Conservation (phyloP, 257 asterid genomes). For the Eucommia ulmoides region DNA sequence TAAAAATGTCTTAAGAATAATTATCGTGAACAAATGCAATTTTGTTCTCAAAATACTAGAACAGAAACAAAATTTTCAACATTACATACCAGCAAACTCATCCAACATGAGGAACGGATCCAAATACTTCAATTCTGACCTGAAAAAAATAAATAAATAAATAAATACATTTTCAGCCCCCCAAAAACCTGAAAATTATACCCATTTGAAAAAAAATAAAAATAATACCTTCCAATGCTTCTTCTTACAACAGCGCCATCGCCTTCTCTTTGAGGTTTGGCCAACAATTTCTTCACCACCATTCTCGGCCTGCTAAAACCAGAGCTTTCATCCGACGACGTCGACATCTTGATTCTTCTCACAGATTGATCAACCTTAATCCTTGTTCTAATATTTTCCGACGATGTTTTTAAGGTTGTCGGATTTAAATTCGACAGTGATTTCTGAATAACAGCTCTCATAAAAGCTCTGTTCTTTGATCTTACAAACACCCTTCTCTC, state of each 20-base stretch:
- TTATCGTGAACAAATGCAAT: too few relatives aligned
- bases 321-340: slow-evolving; percentile 24
- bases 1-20: too few relatives aligned
- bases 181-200: background rate
- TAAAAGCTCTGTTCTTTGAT: slow-evolving; percentile 10
- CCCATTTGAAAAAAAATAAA: background rate
- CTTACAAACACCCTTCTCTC: background rate
- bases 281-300: slow-evolving; percentile 49
- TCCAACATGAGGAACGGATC: slow-evolving; percentile 91
- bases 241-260: slow-evolving; percentile 73
- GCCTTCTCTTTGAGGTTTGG: slow-evolving; percentile 70
- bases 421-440: slow-evolving; percentile 14
- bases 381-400: slow-evolving; percentile 9
- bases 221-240: slow-evolving; percentile 80
- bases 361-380: too few relatives aligned
- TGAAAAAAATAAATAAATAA: too few relatives aligned
- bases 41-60: background rate
- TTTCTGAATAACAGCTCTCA: slow-evolving; percentile 25
- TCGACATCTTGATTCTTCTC: too few relatives aligned
- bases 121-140: slow-evolving; percentile 67
- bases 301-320: slow-evolving; percentile 55
- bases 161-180: too few relatives aligned
- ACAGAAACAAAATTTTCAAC: background rate
- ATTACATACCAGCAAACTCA: slow-evolving; percentile 62
- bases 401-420: slow-evolving; percentile 5